Base-by-base conservation (phyloP, 805 yeast genomes). In the Teunomyces atbi region DNA sequence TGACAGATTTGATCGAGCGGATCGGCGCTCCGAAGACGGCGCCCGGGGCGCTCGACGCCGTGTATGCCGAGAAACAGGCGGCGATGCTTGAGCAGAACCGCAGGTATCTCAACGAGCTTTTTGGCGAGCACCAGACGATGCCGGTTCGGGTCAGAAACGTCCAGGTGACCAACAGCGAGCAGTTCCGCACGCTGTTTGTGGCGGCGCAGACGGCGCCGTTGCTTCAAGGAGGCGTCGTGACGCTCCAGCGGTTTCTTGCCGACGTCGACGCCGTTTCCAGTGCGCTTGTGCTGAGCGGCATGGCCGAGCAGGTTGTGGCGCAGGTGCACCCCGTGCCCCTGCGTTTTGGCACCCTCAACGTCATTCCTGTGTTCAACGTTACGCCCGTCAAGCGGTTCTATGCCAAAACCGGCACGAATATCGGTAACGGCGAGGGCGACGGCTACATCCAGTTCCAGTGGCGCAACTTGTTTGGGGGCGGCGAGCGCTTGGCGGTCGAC, bases 401-500 rank as follows among this genome's bases (percentile, higher is more conserved):
- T 49, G 91, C 96, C 44, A 87, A 86, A 56, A 88, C 97, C 1
- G 99, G 99, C 3, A 94, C 98, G 1, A 91, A 90, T 64, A 80
- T 94, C 6, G 98, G 98, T 1, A 92, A 94, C 60, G 96, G 96
- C 27, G 98, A 94, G 69, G 99, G 97, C 26, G 94, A 88, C 60
- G 98, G 97, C 1, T 90, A 91, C 59, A 75, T 89, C 40, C 84
- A 88, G 27, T 80, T 91, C 46, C 90, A 62, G 70, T 55, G 77
- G 60, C 71, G 71, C 44, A 80, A 80, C 55, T 58, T 79, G 15
- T 77, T 79, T 64, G 84, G 84, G 0, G 84, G 84, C 7, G 83
- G 77, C 3, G 84, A 80, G 51, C 64, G 62, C 30, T 52, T 80
- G 27, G 66, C 68, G 27, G 74, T 79, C 47, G 83, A 79, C 57